Conservation (phyloP, 768 basidiomycete genomes). For the Suillus fuscotomentosus region DNA sequence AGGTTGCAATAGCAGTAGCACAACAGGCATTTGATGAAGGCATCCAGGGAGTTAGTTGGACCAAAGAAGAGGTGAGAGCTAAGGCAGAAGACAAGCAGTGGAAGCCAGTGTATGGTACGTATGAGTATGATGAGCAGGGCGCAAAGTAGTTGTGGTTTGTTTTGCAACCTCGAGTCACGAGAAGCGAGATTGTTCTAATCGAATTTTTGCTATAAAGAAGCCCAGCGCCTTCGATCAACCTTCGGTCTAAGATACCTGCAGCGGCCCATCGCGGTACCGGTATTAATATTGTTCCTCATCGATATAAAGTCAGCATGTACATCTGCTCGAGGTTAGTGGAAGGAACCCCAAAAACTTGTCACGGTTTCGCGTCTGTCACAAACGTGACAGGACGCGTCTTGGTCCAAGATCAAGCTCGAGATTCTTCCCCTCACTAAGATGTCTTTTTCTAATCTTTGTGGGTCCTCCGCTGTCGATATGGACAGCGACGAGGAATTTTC, state of each 20-base stretch:
- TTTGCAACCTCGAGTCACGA: slow-evolving; percentile 3
- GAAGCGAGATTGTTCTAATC: background rate
- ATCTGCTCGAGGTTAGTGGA: background rate
- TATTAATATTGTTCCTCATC: no score
- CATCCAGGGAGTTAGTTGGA: slow-evolving; percentile 57
- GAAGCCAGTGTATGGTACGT: slow-evolving; percentile 65
- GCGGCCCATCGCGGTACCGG: no score
- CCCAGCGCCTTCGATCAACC: no score
- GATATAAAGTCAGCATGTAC: no score
- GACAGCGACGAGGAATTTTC: background rate
- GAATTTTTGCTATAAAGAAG: no score
- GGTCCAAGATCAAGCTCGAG: background rate
- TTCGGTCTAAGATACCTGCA: no score
- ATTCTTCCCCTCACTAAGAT: background rate
- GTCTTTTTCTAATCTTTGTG: background rate
- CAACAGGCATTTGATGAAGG: slow-evolving; percentile 78
- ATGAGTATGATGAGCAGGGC: slow-evolving; percentile 61
- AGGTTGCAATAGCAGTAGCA: slow-evolving; percentile 80
- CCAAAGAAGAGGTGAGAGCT: slow-evolving; percentile 52
- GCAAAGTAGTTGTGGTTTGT: slow-evolving; percentile 22
- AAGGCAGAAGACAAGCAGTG: slow-evolving; percentile 53
- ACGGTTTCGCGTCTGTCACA: slow-evolving; percentile 1
- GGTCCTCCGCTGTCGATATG: background rate
- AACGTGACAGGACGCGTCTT: slow-evolving; percentile 1
- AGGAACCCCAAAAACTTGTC: background rate